phyloP scores from a whole-genome alignment of 2,329 filamentous ascomycete species.

The Falciphora oryzae region DNA sequence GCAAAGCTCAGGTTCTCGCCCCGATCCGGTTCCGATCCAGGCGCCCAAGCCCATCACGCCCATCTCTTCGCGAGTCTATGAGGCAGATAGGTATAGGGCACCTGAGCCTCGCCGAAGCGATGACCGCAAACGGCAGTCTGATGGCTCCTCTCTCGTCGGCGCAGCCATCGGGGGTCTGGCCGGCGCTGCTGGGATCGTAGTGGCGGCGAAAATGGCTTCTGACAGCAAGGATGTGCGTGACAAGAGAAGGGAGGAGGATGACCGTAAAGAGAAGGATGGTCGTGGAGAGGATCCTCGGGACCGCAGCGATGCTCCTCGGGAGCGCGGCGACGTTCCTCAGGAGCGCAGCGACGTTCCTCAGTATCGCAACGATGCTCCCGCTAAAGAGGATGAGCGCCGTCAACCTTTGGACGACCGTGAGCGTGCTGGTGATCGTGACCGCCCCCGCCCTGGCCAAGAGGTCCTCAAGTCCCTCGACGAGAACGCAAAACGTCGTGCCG shows the following conservation, averaged over 20 bases:
- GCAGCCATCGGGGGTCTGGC: slow-evolving; percentile 41
- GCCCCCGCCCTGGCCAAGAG: slow-evolving; percentile 17
- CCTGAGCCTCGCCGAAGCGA: slow-evolving; percentile 25
- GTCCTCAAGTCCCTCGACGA: slow-evolving; percentile 17
- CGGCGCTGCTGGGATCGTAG: slow-evolving; percentile 43
- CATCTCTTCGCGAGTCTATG: slow-evolving; percentile 64
- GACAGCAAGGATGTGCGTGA: slow-evolving; percentile 20
- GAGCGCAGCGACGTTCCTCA: neutral
- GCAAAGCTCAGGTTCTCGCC: slow-evolving; percentile 28
- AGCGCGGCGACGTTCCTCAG: too few species aligned
- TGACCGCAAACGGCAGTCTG: slow-evolving; percentile 25
- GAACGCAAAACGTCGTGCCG: slow-evolving; percentile 13
- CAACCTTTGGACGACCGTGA: slow-evolving; percentile 19
- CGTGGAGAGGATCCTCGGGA: neutral
- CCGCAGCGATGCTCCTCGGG: slow-evolving; percentile 15
- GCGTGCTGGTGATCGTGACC: slow-evolving; percentile 18
- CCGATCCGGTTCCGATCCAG: slow-evolving; percentile 65
- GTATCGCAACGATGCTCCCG: slow-evolving; percentile 14
- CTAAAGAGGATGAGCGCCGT: slow-evolving; percentile 17
- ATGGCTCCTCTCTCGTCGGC: slow-evolving; percentile 35
- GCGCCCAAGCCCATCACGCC: slow-evolving; percentile 77
- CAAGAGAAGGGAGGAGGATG: slow-evolving; percentile 17
- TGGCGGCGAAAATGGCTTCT: slow-evolving; percentile 35
- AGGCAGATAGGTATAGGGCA: slow-evolving; percentile 28
- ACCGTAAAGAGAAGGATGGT: slow-evolving; percentile 14